Percentiles rank a stretch among this genome's conserved stretches.
Evolutionary conservation across 768 basidiomycete species (phyloP).

Genomic region (Leccinum boreale): DNA sequence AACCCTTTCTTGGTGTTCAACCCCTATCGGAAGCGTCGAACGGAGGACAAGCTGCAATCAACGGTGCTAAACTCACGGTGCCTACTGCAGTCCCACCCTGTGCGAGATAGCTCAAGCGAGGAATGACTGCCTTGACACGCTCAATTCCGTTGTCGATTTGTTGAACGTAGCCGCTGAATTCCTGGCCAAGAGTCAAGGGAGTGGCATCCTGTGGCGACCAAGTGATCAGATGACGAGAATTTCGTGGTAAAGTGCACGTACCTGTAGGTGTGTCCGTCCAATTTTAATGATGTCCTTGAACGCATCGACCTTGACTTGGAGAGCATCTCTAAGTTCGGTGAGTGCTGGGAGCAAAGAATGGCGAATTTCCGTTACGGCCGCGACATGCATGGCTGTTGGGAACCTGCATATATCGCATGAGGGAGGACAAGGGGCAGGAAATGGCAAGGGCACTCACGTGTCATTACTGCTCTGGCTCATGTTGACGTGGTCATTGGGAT

Average conservation of each 20-base stretch:
- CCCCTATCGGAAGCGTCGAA: slow-evolving; percentile 51
- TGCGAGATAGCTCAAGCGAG: slow-evolving; percentile 84
- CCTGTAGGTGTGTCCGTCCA: slow-evolving; percentile 94
- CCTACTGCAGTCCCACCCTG: slow-evolving; percentile 99
- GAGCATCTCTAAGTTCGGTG: slow-evolving; percentile 75
- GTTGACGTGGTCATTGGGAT: slow-evolving; percentile 99
- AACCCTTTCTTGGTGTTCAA: slow-evolving; percentile 97
- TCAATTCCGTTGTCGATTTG: slow-evolving; percentile 90
- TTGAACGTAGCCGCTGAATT: slow-evolving; percentile 97
- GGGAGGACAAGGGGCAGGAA: not conserved
- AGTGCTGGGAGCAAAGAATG: slow-evolving; percentile 81
- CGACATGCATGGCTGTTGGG: slow-evolving; percentile 99
- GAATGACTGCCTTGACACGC: slow-evolving; percentile 75
- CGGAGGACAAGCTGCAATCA: not conserved
- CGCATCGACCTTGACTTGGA: slow-evolving; percentile 75
- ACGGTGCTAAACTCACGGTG: slow-evolving; percentile 57
- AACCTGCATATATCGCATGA: slow-evolving; percentile 51
- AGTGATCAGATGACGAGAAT: not conserved
- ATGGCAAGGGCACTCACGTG: slow-evolving; percentile 55
- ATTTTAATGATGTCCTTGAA: slow-evolving; percentile 97
- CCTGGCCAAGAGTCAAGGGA: slow-evolving; percentile 95
- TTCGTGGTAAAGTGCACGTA: slow-evolving; percentile 16
- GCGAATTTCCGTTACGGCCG: slow-evolving; percentile 87
- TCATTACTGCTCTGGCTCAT: slow-evolving; percentile 99
- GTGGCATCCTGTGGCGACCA: slow-evolving; percentile 76